Evolutionary conservation across 192 early-diverging fungal genomes (phyloP), one percentile per base, ranked within the genome.

Genomic region (Linderina pennispora): DNA sequence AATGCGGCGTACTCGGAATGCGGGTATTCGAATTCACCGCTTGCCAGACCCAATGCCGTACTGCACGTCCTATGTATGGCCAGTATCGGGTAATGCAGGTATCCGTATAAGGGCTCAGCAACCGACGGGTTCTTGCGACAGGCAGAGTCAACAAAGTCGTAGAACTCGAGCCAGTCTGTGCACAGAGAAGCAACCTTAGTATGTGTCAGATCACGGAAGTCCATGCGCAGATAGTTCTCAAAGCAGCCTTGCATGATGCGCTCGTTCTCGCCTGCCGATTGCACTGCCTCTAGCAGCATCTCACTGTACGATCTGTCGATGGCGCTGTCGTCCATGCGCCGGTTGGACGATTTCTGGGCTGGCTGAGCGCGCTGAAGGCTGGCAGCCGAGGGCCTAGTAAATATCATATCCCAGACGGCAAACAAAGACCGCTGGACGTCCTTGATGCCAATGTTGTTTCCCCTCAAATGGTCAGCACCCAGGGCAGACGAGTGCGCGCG

Each of bases 161-260:
- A 86, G 52, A 94, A 94, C 22, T 64, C 62, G 1, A 95, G 50
- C 88, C 88, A 95, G 21, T 89, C 83, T 1, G 53, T 43, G 21
- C 78, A 65, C 34, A 80, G 73, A 32, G 79, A 59, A 1, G 86
- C 74, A 5, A 91, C 72, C 31, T 84, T 84, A 8, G 77, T 62
- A 41, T 79, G 72, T 10, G 80, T 78, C 8, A 81, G 55, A 56
- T 95, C 90, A 45, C 89, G 83, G 43, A 89, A 81, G 17, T 82
- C 79, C 77, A 86, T 82, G 18, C 76, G 63, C 7, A 86, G 77
- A 68, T 90, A 98, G 58, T 90, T 89, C 48, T 98, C 92, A 70
- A 87, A 92, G 51, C 90, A 94, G 1, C 91, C 92, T 66, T 89
- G 85, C 54, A 93, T 74, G 6, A 98, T 50, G 23, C 89, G 88